Evolutionary conservation across 2,329 filamentous ascomycete species (phyloP).

Genomic region (Verticillium albo-atrum): DNA sequence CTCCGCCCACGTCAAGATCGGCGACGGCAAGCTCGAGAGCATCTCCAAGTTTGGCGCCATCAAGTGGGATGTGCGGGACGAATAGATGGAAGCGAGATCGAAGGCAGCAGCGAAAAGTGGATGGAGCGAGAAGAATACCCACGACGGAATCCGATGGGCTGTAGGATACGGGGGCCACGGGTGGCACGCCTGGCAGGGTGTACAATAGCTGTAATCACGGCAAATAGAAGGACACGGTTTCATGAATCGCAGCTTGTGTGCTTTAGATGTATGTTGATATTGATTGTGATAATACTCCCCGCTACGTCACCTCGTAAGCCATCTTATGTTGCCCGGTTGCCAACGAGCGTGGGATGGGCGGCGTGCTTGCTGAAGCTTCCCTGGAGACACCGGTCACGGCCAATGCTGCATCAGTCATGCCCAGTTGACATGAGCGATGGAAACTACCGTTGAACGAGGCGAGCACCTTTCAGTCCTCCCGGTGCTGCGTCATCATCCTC

Average conservation of each 20-base stretch:
- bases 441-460: too few species aligned
- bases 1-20: slow-evolving; percentile 82
- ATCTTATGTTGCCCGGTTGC: neutral
- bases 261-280: slow-evolving; percentile 10
- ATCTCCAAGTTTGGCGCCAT: slow-evolving; percentile 44
- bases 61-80: slow-evolving; percentile 34
- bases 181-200: neutral
- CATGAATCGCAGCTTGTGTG: slow-evolving; percentile 6
- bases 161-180: neutral
- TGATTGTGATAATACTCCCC: slow-evolving; percentile 6
- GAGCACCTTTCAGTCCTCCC: neutral
- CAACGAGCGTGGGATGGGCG: neutral
- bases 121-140: neutral
- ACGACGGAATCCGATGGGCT: neutral
- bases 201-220: neutral
- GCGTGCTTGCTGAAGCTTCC: too few species aligned
- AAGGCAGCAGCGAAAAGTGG: neutral
- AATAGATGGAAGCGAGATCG: neutral
- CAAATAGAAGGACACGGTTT: neutral
- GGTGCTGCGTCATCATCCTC: neutral
- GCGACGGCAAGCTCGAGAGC: slow-evolving; percentile 53
- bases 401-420: too few species aligned
- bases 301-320: neutral
- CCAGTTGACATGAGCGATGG: too few species aligned
- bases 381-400: too few species aligned